These are phyloP conservation scores for Neofusicoccum parvum DNA, from an alignment of 2,329 filamentous ascomycete genomes.

Conservation along the genomic window DNA sequence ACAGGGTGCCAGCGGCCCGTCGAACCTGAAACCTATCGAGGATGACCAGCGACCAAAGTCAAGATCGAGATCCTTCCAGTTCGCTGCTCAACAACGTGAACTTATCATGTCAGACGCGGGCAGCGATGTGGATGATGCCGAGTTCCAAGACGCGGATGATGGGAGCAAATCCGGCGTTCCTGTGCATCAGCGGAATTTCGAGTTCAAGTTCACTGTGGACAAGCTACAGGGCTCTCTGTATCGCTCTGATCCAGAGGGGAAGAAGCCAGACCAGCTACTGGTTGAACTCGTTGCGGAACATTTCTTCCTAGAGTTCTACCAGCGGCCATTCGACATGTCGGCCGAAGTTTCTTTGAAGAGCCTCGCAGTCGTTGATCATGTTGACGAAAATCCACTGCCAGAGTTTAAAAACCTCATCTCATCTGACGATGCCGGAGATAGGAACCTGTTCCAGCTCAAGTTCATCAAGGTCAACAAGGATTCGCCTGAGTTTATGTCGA, in stretches of 20 bases:
- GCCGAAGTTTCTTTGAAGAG: constrained; percentile 88
- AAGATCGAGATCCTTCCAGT: constrained; percentile 73
- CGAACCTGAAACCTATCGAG: constrained; percentile 41
- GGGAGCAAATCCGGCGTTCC: constrained; percentile 55
- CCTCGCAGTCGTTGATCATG: constrained; percentile 89
- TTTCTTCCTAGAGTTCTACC: constrained; percentile 85
- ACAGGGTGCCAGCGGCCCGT: constrained; percentile 37
- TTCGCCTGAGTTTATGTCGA: constrained; percentile 89
- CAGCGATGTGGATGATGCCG: constrained; percentile 61
- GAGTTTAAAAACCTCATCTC: constrained; percentile 99
- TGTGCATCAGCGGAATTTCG: constrained; percentile 86
- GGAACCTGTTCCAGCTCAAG: constrained; percentile 82
- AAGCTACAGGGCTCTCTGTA: constrained; percentile 91
- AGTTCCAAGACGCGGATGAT: constrained; percentile 69
- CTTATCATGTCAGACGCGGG: constrained; percentile 76
- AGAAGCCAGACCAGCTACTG: constrained; percentile 75
- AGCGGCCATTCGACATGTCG: constrained; percentile 88
- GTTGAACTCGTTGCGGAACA: constrained; percentile 89
- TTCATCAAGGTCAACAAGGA: constrained; percentile 86
- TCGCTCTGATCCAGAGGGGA: constrained; percentile 77
- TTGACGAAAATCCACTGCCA: constrained; percentile 78
- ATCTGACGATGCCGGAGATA: constrained; percentile 73
- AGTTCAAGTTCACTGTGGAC: constrained; percentile 96
- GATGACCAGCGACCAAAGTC: constrained; percentile 33
- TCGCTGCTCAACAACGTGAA: constrained; percentile 70